Evolutionary conservation across 257 asterid species (phyloP).

Genomic region (Jacaranda mimosifolia): DNA sequence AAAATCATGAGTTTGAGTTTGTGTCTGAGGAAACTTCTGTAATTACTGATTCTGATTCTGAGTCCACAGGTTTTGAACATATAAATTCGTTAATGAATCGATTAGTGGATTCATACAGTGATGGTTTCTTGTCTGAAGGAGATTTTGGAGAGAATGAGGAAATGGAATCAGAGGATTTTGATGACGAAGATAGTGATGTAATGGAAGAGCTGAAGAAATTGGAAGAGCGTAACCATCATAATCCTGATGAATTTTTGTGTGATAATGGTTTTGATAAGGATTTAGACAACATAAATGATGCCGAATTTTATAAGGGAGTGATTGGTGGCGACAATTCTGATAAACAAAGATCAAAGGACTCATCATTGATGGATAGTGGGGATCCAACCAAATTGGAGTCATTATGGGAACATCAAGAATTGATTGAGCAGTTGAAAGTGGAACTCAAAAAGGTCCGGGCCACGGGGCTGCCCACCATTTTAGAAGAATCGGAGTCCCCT

Average conservation of each 20-base stretch:
- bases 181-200: constrained; percentile 52
- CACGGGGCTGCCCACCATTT: constrained; percentile 89
- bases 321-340: constrained; percentile 37
- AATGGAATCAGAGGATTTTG: constrained; percentile 38
- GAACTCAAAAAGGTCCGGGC: constrained; percentile 82
- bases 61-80: constrained; percentile 45
- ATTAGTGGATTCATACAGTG: constrained; percentile 49
- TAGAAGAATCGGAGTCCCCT: constrained; percentile 88
- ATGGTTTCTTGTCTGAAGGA: constrained; percentile 66
- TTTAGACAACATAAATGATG: constrained; percentile 12
- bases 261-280: constrained; percentile 53
- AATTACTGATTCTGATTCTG: constrained; percentile 48
- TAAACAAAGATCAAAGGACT: constrained; percentile 40
- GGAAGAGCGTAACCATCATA: constrained; percentile 38
- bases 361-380: constrained; percentile 35
- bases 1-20: constrained; percentile 25
- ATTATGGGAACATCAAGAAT: constrained; percentile 98
- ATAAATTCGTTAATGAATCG: constrained; percentile 40
- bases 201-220: constrained; percentile 49
- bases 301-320: background rate
- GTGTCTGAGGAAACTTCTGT: constrained; percentile 30
- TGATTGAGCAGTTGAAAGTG: constrained; percentile 88
- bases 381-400: constrained; percentile 73
- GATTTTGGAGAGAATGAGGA: constrained; percentile 52
- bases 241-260: constrained; percentile 39